Conservation (phyloP, 352 stramenopile species). For the Nothophytophthora sp. region DNA sequence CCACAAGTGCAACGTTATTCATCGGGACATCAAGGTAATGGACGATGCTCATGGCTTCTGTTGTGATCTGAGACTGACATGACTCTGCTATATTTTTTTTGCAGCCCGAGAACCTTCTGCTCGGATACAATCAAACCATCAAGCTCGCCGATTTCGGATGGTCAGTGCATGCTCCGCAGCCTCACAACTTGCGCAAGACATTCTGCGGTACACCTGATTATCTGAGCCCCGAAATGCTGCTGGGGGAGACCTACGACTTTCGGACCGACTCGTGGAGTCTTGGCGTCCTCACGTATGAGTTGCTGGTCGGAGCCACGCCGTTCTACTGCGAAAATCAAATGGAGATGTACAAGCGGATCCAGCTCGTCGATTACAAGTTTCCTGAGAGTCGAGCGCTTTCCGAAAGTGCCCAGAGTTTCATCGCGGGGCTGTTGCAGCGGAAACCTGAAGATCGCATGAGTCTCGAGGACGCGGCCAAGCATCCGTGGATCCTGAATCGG, state of each 20-base stretch:
- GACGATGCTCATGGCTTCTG: neutral
- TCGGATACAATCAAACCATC: constrained; percentile 73
- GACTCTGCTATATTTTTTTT: constrained; percentile 2
- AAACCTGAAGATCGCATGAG: constrained; percentile 64
- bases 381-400: constrained; percentile 50
- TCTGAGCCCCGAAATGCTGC: constrained; percentile 81
- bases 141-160: constrained; percentile 90
- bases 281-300: constrained; percentile 81
- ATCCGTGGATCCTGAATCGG: constrained; percentile 63
- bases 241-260: constrained; percentile 64
- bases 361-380: constrained; percentile 60
- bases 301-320: constrained; percentile 75
- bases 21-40: constrained; percentile 87
- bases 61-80: neutral
- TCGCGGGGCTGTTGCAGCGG: constrained; percentile 52
- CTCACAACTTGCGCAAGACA: constrained; percentile 58
- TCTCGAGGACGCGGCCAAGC: constrained; percentile 47
- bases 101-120: constrained; percentile 83
- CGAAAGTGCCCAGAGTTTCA: constrained; percentile 62
- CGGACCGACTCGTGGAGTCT: constrained; percentile 83
- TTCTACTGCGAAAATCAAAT: constrained; percentile 82
- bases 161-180: constrained; percentile 76
- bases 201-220: constrained; percentile 89
- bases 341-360: constrained; percentile 84
- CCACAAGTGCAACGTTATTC: constrained; percentile 80